Evolutionary conservation across 306 rosid species (phyloP).

Genomic region (Mimosa pudica): DNA sequence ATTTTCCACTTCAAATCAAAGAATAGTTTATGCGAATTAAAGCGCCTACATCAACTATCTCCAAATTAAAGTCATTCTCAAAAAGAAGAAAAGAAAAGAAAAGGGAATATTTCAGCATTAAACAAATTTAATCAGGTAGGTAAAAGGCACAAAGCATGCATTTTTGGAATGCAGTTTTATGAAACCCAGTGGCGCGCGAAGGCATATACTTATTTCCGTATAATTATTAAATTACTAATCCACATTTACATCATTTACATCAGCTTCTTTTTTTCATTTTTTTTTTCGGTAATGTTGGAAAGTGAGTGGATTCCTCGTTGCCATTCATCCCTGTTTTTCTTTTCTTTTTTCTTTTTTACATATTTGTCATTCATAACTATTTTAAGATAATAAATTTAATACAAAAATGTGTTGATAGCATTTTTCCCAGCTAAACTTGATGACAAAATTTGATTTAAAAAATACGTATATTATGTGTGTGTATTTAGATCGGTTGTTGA

Average conservation of each 20-base stretch:
- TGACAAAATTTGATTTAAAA: neutral
- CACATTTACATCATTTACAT: neutral
- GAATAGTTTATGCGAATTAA: neutral
- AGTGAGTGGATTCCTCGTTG: neutral
- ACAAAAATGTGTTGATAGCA: too few relatives aligned
- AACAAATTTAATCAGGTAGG: neutral
- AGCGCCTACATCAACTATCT: neutral
- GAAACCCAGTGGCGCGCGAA: neutral
- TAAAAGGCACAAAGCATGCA: neutral
- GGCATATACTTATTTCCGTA: neutral
- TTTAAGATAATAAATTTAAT: neutral
- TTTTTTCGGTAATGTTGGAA: neutral
- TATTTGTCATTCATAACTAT: neutral
- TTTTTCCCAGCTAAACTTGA: neutral
- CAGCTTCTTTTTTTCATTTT: neutral
- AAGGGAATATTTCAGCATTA: neutral
- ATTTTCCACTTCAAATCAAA: conserved; percentile 5
- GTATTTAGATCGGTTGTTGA: too few relatives aligned
- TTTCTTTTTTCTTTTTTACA: neutral
- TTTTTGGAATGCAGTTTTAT: neutral
- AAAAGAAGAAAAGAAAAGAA: too few relatives aligned
- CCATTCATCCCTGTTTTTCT: neutral
- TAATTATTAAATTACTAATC: neutral
- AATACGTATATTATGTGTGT: neutral
- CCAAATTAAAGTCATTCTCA: neutral